phyloP scores from a whole-genome alignment of 1,139 yeast genomes.

The Kodamaea plutei region DNA sequence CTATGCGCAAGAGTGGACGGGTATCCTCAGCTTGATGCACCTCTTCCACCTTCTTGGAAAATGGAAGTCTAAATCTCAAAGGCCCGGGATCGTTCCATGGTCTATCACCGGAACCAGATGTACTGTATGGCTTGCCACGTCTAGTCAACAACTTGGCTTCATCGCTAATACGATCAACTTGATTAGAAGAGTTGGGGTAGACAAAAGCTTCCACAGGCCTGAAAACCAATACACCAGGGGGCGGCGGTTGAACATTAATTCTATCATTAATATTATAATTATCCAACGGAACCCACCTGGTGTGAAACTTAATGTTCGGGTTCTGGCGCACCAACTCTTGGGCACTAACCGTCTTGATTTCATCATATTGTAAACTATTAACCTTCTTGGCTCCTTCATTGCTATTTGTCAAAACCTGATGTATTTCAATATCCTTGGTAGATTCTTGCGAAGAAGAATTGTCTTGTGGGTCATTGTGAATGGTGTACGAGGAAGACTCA shows the following conservation, averaged over 20 bases:
- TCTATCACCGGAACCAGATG: conserved; percentile 56
- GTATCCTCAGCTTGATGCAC: conserved; percentile 33
- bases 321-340: conserved; percentile 21
- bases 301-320: conserved; percentile 46
- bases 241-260: conserved; percentile 66
- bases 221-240: conserved; percentile 86
- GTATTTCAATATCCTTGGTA: conserved; percentile 37
- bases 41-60: conserved; percentile 17
- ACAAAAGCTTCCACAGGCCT: conserved; percentile 78
- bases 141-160: conserved; percentile 60
- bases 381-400: conserved; percentile 18
- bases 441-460: conserved; percentile 11
- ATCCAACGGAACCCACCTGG: conserved; percentile 78
- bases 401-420: conserved; percentile 33
- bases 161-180: conserved; percentile 65
- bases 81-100: conserved; percentile 95
- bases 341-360: conserved; percentile 18
- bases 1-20: conserved; percentile 64
- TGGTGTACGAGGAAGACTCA: conserved; percentile 7
- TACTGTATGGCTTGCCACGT: conserved; percentile 50
- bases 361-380: conserved; percentile 15
- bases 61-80: conserved; percentile 37
- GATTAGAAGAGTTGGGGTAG: conserved; percentile 76
- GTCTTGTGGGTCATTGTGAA: conserved; percentile 7
- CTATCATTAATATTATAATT: conserved; percentile 54